phyloP scores from a whole-genome alignment of 1,284 basidiomycete species.

The Ceratobasidium sp. region DNA sequence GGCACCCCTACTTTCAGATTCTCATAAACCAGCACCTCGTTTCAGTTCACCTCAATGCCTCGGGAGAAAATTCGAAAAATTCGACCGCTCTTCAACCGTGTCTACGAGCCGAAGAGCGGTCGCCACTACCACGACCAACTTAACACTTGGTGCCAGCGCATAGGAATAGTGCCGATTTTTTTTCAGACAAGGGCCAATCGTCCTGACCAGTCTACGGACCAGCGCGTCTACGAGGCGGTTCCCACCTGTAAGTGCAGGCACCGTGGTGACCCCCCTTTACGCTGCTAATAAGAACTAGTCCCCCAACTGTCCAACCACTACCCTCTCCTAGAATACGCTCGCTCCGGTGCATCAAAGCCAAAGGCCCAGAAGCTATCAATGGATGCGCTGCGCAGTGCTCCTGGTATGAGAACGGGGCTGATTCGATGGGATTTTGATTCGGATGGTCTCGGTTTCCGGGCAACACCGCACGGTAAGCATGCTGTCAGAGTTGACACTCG shows the following conservation, averaged over 20 bases:
- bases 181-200: not conserved
- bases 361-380: conserved; percentile 2
- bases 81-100: conserved; percentile 2
- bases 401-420: not conserved
- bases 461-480: conserved; percentile 6
- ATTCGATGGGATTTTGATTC: conserved; percentile 9
- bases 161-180: not conserved
- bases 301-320: not conserved
- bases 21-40: not conserved
- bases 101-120: not conserved
- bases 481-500: not conserved
- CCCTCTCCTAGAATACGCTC: not conserved
- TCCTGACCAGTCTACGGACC: not conserved
- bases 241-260: conserved; percentile 23
- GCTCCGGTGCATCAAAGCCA: conserved; percentile 2
- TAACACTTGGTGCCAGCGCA: conserved; percentile 16
- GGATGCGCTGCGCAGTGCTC: not conserved
- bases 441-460: not conserved
- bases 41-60: not conserved
- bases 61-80: not conserved
- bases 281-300: not conserved
- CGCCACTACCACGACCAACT: conserved; percentile 22
- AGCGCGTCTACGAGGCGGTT: conserved; percentile 6
- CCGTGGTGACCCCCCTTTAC: not conserved
- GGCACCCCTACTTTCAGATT: not conserved